Conservation (phyloP, 2,329 filamentous ascomycete genomes). For the Beauveria sp. region DNA sequence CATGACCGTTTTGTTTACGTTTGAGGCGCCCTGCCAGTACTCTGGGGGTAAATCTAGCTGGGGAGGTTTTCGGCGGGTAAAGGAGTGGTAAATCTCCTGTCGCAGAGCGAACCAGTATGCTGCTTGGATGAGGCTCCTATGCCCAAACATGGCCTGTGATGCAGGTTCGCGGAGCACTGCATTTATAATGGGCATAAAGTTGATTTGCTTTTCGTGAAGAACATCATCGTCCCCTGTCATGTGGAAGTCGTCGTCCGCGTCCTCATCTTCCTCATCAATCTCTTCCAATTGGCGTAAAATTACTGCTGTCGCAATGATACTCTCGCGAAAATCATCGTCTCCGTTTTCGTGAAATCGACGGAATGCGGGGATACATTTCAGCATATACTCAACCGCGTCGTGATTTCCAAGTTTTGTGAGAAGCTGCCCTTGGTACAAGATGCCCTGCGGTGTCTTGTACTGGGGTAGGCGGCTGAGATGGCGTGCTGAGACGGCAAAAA, state of each 20-base stretch:
- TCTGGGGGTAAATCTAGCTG: conserved; percentile 29
- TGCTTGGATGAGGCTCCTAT: conserved; percentile 29
- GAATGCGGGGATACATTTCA: conserved; percentile 32
- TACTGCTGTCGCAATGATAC: conserved; percentile 33
- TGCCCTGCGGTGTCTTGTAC: conserved; percentile 28
- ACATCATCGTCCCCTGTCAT: conserved; percentile 4
- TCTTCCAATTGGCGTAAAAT: conserved; percentile 34
- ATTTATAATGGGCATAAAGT: conserved; percentile 34
- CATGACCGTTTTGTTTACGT: conserved; percentile 32
- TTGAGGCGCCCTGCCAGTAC: conserved; percentile 27
- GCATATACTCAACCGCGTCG: conserved; percentile 32
- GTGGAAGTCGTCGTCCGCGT: neutral
- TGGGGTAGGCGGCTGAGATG: conserved; percentile 31
- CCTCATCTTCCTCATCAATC: conserved; percentile 30
- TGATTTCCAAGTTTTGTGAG: conserved; percentile 28
- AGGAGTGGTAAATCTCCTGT: conserved; percentile 34
- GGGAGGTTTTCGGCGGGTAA: conserved; percentile 30
- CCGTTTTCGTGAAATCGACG: conserved; percentile 28
- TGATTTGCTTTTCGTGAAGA: conserved; percentile 22
- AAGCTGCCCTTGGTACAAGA: conserved; percentile 31
- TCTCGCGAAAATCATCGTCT: conserved; percentile 32
- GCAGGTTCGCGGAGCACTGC: conserved; percentile 30
- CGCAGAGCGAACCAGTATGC: conserved; percentile 35
- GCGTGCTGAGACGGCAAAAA: conserved; percentile 33
- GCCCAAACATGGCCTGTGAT: conserved; percentile 28